Evolutionary conservation across 371 early-diverging fungal genomes (phyloP), one percentile per base, ranked within the genome.

Genomic region (Sporodiniella umbellata): DNA sequence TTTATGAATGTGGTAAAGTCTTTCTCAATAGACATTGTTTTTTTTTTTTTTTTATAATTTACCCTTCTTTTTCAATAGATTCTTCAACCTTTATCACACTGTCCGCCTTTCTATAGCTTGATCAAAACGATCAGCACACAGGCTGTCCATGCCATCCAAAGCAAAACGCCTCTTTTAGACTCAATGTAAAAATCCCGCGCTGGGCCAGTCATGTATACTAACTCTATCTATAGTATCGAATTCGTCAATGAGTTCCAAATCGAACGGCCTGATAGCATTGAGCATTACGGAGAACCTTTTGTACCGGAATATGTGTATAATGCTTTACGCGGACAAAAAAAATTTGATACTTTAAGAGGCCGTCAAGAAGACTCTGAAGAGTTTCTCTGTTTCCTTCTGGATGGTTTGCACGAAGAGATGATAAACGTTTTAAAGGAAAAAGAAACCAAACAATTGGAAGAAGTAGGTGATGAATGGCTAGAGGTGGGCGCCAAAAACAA

Each of bases 281-380:
- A 78, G 35, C 78, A 71, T 17, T 84, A 78, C 51, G 86, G 83
- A 17, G 80, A 84, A n/a, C 84, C 94, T 0, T 92, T 98, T 75
- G 88, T 89, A 11, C 96, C 96, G 0, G 95, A 94, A 54, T 86
- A 89, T 61, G 93, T 98, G 2, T 96, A 96, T 55, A 88, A 92
- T 54, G 91, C 94, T 11, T 64, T 96, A 24, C 79, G 91, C 24
- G 74, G 81, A 12, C 79, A 83, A 60, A 89, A 88, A 48, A 79
- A 86, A 31, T 88, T 93, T 39, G 87, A 92, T 52, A 87, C 92
- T 0, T 74, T 88, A 56, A 85, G 85, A 59, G 97, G 97, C 6
- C 84, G 93, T 33, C 98, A 98, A 68, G 96, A 99, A 63, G 99
- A 99, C 63, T 96, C 98, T 1, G 91, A 96, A 48, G 98, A 99